Evolutionary conservation across 1,284 basidiomycete genomes (phyloP), one percentile per base, ranked within the genome.

Genomic region (Schizophyllum amplum): DNA sequence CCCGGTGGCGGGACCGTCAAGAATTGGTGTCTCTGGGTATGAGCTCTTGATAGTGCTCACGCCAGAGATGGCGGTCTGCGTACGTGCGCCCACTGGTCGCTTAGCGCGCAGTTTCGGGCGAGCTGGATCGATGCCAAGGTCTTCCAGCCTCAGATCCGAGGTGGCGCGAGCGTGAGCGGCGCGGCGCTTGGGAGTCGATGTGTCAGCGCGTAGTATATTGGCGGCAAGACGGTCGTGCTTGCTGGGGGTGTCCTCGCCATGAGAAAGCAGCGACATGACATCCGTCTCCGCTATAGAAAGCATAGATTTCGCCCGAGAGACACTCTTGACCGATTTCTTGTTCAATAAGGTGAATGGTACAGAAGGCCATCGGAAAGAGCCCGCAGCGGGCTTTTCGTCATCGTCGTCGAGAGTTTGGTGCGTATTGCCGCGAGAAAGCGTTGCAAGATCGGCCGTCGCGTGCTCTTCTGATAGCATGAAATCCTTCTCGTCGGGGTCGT

Each of bases 401-500:
- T 9, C 5, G 17, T 33, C 52, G 26, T 5, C 25, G 52, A 23
- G 24, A 27, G 20, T 15, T 5, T n/a, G n/a, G n/a, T 27, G 24
- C 13, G 15, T 21, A 26, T 11, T 13, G 21, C 5, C 23, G 21
- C 53, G 21, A 23, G 21, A 50, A 51, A 51, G 42, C 54, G 52
- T 20, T 49, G 27, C 11, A 9, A 50, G 5, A 50, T 22, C 52
- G 22, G 33, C 55, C 25, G 13, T 25, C 23, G 24, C 50, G 25
- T 23, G 22, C 46, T 57, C 25, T 6, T 53, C 54, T 17, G 7
- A 54, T 5, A 52, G 54, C 25, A 21, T 53, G 55, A 13, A 42
- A 17, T 60, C 59, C 47, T 57, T 52, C 9, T 20, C 56, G 53
- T 51, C 52, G 24, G 20, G 55, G 21, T 60, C 57, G 54, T 55